phyloP scores from a whole-genome alignment of 129 eudicot species.

The Arctium lappa region DNA sequence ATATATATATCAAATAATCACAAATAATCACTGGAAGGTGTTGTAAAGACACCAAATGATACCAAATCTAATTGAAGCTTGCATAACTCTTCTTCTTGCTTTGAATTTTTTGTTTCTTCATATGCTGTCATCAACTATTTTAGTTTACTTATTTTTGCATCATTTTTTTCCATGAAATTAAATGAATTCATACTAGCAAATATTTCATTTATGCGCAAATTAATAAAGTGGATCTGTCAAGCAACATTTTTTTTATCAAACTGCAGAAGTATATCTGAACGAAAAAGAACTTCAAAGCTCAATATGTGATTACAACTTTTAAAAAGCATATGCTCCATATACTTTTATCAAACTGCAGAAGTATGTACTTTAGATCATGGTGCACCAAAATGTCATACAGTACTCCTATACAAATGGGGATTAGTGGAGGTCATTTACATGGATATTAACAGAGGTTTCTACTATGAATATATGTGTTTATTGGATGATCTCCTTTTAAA shows the following conservation, averaged over 20 bases:
- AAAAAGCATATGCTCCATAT: too few relatives aligned
- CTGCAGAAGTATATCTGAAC: background rate
- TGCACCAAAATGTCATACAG: too few relatives aligned
- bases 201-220: too few relatives aligned
- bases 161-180: background rate
- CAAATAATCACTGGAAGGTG: background rate
- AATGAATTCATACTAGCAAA: background rate
- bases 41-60: background rate
- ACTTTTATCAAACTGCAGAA: too few relatives aligned
- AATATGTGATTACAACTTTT: too few relatives aligned
- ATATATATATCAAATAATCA: background rate
- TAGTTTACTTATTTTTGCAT: background rate
- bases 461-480: too few relatives aligned
- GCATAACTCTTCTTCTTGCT: background rate
- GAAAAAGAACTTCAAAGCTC: too few relatives aligned
- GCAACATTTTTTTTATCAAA: background rate
- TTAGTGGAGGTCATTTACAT: too few relatives aligned
- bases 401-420: too few relatives aligned
- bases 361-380: too few relatives aligned
- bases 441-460: too few relatives aligned
- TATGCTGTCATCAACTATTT: background rate
- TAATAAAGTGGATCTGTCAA: constrained; percentile 77
- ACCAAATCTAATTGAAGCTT: background rate
- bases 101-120: background rate
- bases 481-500: too few relatives aligned